Conservation (phyloP, 2,329 filamentous ascomycete species). For the Epichloe gansuensis region DNA sequence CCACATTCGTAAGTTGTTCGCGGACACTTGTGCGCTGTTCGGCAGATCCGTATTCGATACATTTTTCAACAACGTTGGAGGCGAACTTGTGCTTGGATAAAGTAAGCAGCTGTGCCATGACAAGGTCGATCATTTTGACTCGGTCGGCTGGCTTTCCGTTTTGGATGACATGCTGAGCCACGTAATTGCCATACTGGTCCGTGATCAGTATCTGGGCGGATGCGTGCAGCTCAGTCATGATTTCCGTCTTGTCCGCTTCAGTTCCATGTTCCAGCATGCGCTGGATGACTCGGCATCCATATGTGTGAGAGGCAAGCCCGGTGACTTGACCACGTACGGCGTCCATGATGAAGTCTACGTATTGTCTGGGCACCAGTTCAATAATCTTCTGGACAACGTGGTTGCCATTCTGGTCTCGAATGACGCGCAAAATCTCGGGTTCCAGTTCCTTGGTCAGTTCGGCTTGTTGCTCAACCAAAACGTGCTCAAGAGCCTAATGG, state of each 20-base stretch:
- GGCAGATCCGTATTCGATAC: constrained; percentile 59
- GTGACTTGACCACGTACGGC: constrained; percentile 66
- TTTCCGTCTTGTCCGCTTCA: constrained; percentile 54
- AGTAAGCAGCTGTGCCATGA: constrained; percentile 57
- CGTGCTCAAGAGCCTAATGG: constrained; percentile 69
- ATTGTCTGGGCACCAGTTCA: constrained; percentile 61
- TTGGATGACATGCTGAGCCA: constrained; percentile 81
- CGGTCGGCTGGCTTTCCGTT: constrained; percentile 64
- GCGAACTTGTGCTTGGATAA: constrained; percentile 94
- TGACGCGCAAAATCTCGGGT: constrained; percentile 60
- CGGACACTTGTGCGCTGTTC: constrained; percentile 61
- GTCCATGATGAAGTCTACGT: constrained; percentile 77
- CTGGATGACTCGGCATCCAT: constrained; percentile 88
- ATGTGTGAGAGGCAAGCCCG: constrained; percentile 63
- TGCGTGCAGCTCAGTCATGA: constrained; percentile 68
- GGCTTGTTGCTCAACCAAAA: constrained; percentile 84
- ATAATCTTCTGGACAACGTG: constrained; percentile 95
- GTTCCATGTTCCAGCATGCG: constrained; percentile 77
- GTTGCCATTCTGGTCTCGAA: constrained; percentile 85
- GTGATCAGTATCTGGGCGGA: constrained; percentile 62
- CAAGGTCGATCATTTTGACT: constrained; percentile 57
- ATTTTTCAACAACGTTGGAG: constrained; percentile 94
- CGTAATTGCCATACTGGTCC: constrained; percentile 92
- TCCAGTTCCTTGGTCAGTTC: constrained; percentile 75
- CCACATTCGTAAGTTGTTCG: constrained; percentile 44